phyloP scores from a whole-genome alignment of 148 eudicot species.

The Heliosperma pusillum region DNA sequence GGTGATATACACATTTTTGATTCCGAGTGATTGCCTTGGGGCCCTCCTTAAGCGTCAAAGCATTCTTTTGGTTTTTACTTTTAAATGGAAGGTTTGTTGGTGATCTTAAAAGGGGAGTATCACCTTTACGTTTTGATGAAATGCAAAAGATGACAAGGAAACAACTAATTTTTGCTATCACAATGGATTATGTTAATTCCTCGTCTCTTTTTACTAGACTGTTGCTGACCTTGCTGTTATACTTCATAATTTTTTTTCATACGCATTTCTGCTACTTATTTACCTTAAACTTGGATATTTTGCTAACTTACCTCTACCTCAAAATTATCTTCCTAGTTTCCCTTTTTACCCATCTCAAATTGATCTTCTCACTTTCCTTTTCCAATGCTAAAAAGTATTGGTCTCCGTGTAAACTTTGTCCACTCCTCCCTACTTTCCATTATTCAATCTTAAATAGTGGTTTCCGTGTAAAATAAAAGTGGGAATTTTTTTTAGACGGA shows the following conservation, averaged over 20 bases:
- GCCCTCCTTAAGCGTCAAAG: background rate
- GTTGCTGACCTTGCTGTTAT: background rate
- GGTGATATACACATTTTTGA: too few species aligned
- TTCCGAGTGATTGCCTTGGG: too few species aligned
- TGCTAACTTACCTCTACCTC: background rate
- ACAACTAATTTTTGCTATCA: background rate
- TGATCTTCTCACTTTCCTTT: too few species aligned
- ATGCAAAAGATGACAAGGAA: background rate
- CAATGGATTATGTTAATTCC: background rate
- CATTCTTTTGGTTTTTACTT: too few species aligned
- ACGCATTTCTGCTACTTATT: background rate
- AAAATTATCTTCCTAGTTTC: too few species aligned
- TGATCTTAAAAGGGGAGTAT: background rate
- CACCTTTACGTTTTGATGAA: background rate
- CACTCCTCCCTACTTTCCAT: too few species aligned
- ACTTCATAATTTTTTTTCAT: background rate
- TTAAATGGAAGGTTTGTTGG: background rate
- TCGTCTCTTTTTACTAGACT: background rate
- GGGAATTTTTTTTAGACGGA: too few species aligned
- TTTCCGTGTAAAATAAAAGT: too few species aligned
- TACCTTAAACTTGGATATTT: background rate
- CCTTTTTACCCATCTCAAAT: too few species aligned
- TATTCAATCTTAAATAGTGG: too few species aligned
- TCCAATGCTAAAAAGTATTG: too few species aligned
- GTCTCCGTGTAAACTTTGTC: too few species aligned